phyloP scores from a whole-genome alignment of 148 eudicot species.

The Bassia scoparia region DNA sequence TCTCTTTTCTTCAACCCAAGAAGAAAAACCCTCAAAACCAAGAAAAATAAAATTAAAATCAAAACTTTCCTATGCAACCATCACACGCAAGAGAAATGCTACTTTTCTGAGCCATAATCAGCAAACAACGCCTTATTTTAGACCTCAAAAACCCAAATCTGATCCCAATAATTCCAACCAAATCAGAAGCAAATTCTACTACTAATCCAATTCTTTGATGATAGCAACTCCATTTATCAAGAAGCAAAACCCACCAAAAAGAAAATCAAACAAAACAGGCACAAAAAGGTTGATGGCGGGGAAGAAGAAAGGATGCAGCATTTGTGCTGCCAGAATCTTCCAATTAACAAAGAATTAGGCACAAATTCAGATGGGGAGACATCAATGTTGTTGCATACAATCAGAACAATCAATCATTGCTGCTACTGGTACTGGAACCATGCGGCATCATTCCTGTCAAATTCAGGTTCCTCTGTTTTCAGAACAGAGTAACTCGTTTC shows the following conservation, averaged over 20 bases:
- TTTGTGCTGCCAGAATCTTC: constrained; percentile 55
- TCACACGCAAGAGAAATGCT: constrained; percentile 19
- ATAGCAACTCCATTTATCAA: not conserved
- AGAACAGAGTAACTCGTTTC: constrained; percentile 31
- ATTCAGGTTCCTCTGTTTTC: constrained; percentile 30
- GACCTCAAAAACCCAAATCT: constrained; percentile 11
- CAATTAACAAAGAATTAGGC: constrained; percentile 50
- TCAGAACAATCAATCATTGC: constrained; percentile 50
- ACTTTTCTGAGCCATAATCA: constrained; percentile 23
- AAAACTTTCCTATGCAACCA: constrained; percentile 23
- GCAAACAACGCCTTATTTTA: constrained; percentile 17
- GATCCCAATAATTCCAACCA: constrained; percentile 11
- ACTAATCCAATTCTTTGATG: not conserved
- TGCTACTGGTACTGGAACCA: constrained; percentile 50
- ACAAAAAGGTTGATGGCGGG: constrained; percentile 65
- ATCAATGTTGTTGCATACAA: constrained; percentile 50
- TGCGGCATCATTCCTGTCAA: constrained; percentile 42
- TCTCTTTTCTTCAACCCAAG: not conserved
- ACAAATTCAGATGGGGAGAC: constrained; percentile 43
- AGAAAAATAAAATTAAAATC: not conserved
- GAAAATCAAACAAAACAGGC: constrained; percentile 57
- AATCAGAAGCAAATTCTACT: not conserved
- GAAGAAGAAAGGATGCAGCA: constrained; percentile 59
- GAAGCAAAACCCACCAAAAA: constrained; percentile 33
- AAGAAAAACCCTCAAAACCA: not conserved